Evolutionary conservation across 257 asterid genomes (phyloP), one percentile per base, ranked within the genome.

Genomic region (Nicotiana sylvestris): DNA sequence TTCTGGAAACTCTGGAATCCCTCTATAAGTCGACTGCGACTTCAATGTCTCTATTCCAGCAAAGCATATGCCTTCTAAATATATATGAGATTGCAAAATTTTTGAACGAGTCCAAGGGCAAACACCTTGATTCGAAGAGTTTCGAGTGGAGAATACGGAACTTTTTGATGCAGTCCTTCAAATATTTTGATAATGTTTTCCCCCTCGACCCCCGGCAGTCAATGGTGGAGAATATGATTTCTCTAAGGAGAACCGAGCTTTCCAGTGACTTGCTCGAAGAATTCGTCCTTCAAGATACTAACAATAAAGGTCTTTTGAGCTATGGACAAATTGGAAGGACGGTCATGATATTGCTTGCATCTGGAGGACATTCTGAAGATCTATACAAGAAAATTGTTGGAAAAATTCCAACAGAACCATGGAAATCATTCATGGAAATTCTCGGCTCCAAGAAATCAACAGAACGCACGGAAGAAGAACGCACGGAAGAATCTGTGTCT

Each of bases 281-380:
- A 49, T 15, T 86, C 17, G 84, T 90, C 69, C 51, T 5, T 17
- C 69, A 55, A 30, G 62, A 64, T 68, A 68, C 82, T 9, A 69
- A 84, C 12, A 21, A 3, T 2, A 72, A 70, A 65, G 72, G 46
- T 13, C 33, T 4, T 21, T 83, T 87, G 65, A 87, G 88, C 2
- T 85, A 85, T 57, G 90, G 88, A 11, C 90, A 87, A 82, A 83
- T 90, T 11, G 96, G 97, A 51, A 82, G 83, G 65, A 82, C 84
- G 18, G 57, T 87, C 64, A 88, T 83, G 89, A 83, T 85, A 57
- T 81, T 89, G 88, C 79, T 93, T 4, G 91, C 92, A 49, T 84
- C 85, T 0, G 87, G 90, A 37, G 87, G 76, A 78, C 91, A 76
- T 0, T 51, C 83, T 12, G 58, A 16, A 18, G 83, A 80, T 9